Conservation (phyloP, 192 early-diverging fungal species). For the Dissophora globulifera region DNA sequence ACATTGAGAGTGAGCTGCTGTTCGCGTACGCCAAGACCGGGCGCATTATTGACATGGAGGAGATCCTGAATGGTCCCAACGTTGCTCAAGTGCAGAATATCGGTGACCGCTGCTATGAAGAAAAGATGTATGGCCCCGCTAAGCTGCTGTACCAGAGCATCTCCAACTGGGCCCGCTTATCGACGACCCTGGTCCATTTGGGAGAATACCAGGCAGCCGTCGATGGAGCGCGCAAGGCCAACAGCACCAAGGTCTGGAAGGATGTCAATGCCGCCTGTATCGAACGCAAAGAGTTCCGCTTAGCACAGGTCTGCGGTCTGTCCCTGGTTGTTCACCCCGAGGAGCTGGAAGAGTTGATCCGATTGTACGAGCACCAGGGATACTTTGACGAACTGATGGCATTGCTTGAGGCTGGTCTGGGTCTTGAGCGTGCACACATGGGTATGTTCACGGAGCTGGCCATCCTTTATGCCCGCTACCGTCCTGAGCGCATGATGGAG, state of each 20-base stretch:
- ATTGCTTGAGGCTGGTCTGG: conserved; percentile 92
- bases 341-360: conserved; percentile 91
- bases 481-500: conserved; percentile 94
- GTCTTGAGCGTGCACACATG: conserved; percentile 99
- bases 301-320: conserved; percentile 98
- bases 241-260: conserved; percentile 99
- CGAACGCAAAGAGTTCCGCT: conserved; percentile 91
- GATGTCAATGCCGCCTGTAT: conserved; percentile 98
- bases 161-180: conserved; percentile 98
- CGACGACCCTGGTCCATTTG: conserved; percentile 95
- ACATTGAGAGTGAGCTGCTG: conserved; percentile 93
- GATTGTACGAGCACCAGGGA: conserved; percentile 88
- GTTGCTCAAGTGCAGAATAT: conserved; percentile 93
- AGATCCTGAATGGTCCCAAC: conserved; percentile 92
- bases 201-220: conserved; percentile 97
- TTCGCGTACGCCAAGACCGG: conserved; percentile 97
- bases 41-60: conserved; percentile 90
- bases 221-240: conserved; percentile 98
- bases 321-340: conserved; percentile 97
- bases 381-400: conserved; percentile 92
- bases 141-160: conserved; percentile 95
- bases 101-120: conserved; percentile 96
- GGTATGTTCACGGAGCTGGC: conserved; percentile 99
- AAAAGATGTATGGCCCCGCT: conserved; percentile 92
- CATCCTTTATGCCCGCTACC: conserved; percentile 97